Evolutionary conservation across 257 asterid species (phyloP), one percentile per base, ranked within the genome.

Genomic region (Schizonepeta tenuifolia): DNA sequence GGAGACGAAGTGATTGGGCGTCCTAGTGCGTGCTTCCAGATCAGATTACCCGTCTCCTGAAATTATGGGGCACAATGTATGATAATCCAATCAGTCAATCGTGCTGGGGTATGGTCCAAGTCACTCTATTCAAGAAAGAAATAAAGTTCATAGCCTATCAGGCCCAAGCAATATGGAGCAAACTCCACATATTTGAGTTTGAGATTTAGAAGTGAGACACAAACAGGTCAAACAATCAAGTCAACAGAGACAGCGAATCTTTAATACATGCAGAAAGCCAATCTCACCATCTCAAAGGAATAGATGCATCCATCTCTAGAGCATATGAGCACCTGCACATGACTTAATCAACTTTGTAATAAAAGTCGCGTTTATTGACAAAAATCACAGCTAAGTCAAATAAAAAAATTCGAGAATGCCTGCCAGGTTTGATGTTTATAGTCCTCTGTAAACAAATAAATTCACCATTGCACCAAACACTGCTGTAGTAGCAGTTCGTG

Each of bases 251-350:
- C n/a, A 11, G n/a, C 47, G 49, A 53, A 17, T 26, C 28, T 46
- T 55, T 41, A 33, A 54, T 33, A 61, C 38, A 43, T 26, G 35
- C 38, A 66, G 41, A 75, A 51, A 35, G 26, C 21, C 7, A 38
- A 35, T 71, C 83, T 69, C 84, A 91, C 96, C 96, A 80, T 77
- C 71, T 84, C 88, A 77, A 90, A 85, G 65, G 98, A 90, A 79
- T 90, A 93, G 62, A 90, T 76, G 79, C 77, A 81, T 78, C 98
- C 94, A 79, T 89, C 96, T 85, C 97, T 89, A 63, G 92, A 90
- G 77, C 97, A 89, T 73, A 93, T 72, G 43, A 93, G 88, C 75
- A 86, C 90, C 97, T 91, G 87, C 74, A 78, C 24, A 75, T 71
- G 72, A 74, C 60, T 55, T 40, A 69, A 50, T 54, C 22, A 24